These are phyloP conservation scores for Gaultheria prostrata DNA, from an alignment of 148 eudicot genomes.

Conservation along the genomic window DNA sequence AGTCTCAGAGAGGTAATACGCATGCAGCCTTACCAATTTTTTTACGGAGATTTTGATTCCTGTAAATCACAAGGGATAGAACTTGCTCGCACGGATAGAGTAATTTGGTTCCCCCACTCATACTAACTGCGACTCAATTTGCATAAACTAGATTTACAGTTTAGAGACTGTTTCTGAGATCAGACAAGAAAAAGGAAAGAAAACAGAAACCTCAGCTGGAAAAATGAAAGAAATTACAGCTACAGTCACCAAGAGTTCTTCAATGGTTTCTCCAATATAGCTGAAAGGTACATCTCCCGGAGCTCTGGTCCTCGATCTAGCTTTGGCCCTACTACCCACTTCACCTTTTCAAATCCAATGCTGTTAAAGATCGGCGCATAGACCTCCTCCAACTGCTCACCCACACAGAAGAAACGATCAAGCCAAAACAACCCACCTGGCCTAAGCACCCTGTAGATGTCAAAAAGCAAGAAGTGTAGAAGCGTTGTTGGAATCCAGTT, in stretches of 20 bases:
- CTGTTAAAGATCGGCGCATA: constrained; percentile 36
- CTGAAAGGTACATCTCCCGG: constrained; percentile 45
- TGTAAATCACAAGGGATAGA: too few species aligned
- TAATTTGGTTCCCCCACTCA: not conserved
- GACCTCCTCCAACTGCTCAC: constrained; percentile 31
- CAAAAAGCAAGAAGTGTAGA: constrained; percentile 28
- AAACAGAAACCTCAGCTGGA: not conserved
- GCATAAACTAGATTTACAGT: not conserved
- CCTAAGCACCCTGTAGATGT: constrained; percentile 37
- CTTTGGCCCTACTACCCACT: constrained; percentile 43
- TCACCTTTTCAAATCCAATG: constrained; percentile 39
- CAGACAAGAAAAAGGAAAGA: not conserved
- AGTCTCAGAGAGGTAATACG: too few species aligned
- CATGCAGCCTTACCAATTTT: too few species aligned
- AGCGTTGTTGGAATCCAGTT: constrained; percentile 34
- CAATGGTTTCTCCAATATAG: constrained; percentile 48
- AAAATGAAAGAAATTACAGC: not conserved
- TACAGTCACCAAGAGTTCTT: constrained; percentile 36
- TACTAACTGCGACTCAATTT: not conserved
- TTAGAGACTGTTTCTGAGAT: not conserved
- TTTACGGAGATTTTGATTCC: too few species aligned
- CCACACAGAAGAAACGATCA: constrained; percentile 41
- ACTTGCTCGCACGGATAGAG: not conserved
- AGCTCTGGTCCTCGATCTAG: constrained; percentile 39
- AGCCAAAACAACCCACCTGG: constrained; percentile 49